phyloP scores from a whole-genome alignment of 352 stramenopile genomes.

The Aphanomyces stellatus region DNA sequence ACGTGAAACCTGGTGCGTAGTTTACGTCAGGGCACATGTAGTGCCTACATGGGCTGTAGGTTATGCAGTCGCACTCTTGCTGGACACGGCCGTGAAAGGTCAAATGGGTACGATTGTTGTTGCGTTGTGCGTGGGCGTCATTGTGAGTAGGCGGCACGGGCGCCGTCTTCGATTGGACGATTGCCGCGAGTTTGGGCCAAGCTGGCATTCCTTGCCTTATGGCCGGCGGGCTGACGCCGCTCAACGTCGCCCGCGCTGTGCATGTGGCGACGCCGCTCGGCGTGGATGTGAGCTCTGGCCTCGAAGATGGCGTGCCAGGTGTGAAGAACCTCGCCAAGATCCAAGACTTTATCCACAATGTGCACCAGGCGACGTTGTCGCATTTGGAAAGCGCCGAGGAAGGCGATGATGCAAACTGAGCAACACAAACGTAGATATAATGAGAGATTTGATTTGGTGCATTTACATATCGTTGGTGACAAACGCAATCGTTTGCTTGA shows the following conservation, averaged over 20 bases:
- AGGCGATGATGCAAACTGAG: background rate
- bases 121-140: background rate
- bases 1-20: slow-evolving; percentile 37
- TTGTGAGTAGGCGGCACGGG: slow-evolving; percentile 77
- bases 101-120: slow-evolving; percentile 27
- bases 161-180: slow-evolving; percentile 94
- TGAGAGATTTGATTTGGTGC: background rate
- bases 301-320: slow-evolving; percentile 75
- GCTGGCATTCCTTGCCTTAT: slow-evolving; percentile 92
- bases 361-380: background rate
- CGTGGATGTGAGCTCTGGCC: slow-evolving; percentile 94
- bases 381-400: background rate
- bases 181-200: slow-evolving; percentile 86
- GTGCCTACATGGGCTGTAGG: slow-evolving; percentile 19
- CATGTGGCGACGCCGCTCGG: slow-evolving; percentile 74
- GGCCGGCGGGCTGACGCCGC: slow-evolving; percentile 90
- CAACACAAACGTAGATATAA: background rate
- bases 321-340: slow-evolving; percentile 76
- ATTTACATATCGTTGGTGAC: background rate
- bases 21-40: slow-evolving; percentile 10
- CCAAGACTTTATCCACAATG: slow-evolving; percentile 21
- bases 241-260: slow-evolving; percentile 91
- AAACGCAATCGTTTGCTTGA: slow-evolving; percentile 21
- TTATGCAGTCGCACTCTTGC: slow-evolving; percentile 83
- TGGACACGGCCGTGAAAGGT: slow-evolving; percentile 96